Conservation (phyloP, 768 basidiomycete genomes). For the Leccinellum rugosiceps region DNA sequence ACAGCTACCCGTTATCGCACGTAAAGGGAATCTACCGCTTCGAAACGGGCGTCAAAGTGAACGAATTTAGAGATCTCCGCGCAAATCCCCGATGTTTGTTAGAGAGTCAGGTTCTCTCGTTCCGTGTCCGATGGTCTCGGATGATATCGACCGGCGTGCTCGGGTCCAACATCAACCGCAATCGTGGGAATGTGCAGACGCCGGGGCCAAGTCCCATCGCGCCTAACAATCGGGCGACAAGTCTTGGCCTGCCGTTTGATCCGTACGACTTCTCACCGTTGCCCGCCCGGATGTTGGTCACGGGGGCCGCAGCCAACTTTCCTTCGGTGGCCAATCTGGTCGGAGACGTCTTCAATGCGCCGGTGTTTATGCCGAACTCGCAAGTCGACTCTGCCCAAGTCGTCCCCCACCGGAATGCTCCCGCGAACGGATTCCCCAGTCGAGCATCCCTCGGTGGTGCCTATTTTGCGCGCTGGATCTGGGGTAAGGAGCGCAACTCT, state of each 20-base stretch:
- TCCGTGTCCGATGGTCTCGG: constrained; percentile 79
- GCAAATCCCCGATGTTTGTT: constrained; percentile 86
- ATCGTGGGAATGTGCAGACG: constrained; percentile 32
- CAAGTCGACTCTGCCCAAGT: constrained; percentile 78
- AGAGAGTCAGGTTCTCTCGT: constrained; percentile 76
- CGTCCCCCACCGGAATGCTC: constrained; percentile 68
- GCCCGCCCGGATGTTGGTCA: constrained; percentile 64
- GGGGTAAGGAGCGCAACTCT: constrained; percentile 59
- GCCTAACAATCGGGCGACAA: constrained; percentile 29
- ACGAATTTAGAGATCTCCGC: constrained; percentile 83
- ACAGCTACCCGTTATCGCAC: constrained; percentile 69
- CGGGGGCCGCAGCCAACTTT: constrained; percentile 82
- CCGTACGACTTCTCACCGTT: constrained; percentile 70
- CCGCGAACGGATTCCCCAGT: constrained; percentile 63
- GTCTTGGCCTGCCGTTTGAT: constrained; percentile 69
- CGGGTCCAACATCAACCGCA: constrained; percentile 38
- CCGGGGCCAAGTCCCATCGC: constrained; percentile 26
- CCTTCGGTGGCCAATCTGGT: constrained; percentile 77
- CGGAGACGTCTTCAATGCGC: constrained; percentile 80
- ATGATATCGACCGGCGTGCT: constrained; percentile 69
- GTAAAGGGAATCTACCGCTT: constrained; percentile 87
- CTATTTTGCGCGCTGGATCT: constrained; percentile 83
- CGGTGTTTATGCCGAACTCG: constrained; percentile 69
- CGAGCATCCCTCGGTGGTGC: constrained; percentile 72
- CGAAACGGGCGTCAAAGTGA: constrained; percentile 84